Evolutionary conservation across 306 rosid genomes (phyloP), one percentile per base, ranked within the genome.

Genomic region (Datisca glomerata): DNA sequence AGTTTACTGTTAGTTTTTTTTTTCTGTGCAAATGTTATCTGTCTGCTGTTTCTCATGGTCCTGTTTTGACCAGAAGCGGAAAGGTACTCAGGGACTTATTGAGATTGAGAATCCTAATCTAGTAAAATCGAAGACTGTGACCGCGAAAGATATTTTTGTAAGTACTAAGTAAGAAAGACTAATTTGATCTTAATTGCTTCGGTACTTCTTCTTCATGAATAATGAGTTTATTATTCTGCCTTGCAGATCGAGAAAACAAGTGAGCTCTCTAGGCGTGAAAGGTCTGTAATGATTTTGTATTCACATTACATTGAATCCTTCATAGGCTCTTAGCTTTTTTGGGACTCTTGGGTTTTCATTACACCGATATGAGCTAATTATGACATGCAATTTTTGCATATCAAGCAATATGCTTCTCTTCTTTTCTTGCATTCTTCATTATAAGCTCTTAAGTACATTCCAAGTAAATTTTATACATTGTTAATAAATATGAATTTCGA

Each of bases 221-320:
- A n/a, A n/a, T n/a, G n/a, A 2, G 13, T 31, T 31, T 31, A 8
- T 12, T 31, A 8, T 31, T 31, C 36, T 31, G 9, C n/a, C 4
- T 2, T 27, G 53, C 78, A 82, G 96, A 65, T 71, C 28, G 81
- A 45, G 16, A 82, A 76, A 71, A 83, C 93, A 40, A 67, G 72
- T 52, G 96, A 82, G 62, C 94, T 87, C 59, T 87, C 94, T 51
- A 79, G 96, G 78, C 89, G 93, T 49, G 96, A 87, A 79, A 82
- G 96, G 94, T 87, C n/a, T 8, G 36, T 31, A 8, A 31, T 6
- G 7, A 28, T 28, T 28, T 2, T 28, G n/a, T n/a, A n/a, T n/a
- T n/a, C n/a, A n/a, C n/a, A n/a, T n/a, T n/a, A n/a, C n/a, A n/a
- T n/a, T n/a, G n/a, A n/a, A n/a, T n/a, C n/a, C n/a, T n/a, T n/a